Conservation (phyloP, 192 early-diverging fungal species). For the Umbelopsis isabellina region DNA sequence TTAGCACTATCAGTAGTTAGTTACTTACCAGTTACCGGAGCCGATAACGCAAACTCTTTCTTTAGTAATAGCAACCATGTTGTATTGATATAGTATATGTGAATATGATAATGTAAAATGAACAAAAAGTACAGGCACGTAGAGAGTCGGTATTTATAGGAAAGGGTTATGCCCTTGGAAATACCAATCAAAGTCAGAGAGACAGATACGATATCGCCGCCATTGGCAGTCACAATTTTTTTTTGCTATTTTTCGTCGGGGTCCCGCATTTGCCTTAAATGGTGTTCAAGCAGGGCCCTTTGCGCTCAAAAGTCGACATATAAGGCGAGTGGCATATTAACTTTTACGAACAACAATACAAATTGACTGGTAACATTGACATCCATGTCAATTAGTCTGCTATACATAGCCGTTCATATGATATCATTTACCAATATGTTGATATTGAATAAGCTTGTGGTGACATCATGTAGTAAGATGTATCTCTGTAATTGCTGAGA, state of each 20-base stretch:
- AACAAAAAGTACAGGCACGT: not conserved
- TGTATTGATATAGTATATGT: constrained; percentile 13
- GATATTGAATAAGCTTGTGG: no score
- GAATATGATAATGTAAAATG: no score
- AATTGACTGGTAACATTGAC: no score
- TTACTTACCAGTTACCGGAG: constrained; percentile 90
- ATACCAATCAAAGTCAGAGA: constrained; percentile 17
- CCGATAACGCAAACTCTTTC: constrained; percentile 92
- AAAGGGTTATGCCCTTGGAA: not conserved
- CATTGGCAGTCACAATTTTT: not conserved
- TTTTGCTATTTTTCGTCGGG: not conserved
- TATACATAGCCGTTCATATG: no score
- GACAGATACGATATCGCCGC: not conserved
- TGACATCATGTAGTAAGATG: constrained; percentile 4
- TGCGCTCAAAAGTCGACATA: not conserved
- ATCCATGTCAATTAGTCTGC: no score
- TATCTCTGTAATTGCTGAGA: constrained; percentile 4
- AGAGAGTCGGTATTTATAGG: not conserved
- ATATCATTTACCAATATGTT: no score
- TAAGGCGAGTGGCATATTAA: not conserved
- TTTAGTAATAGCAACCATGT: constrained; percentile 18
- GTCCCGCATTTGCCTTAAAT: constrained; percentile 3
- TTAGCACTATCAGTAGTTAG: not conserved
- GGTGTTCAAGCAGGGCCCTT: not conserved
- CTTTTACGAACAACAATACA: no score